phyloP scores from a whole-genome alignment of 2,329 filamentous ascomycete species.

The Xylariaceae sp. region DNA sequence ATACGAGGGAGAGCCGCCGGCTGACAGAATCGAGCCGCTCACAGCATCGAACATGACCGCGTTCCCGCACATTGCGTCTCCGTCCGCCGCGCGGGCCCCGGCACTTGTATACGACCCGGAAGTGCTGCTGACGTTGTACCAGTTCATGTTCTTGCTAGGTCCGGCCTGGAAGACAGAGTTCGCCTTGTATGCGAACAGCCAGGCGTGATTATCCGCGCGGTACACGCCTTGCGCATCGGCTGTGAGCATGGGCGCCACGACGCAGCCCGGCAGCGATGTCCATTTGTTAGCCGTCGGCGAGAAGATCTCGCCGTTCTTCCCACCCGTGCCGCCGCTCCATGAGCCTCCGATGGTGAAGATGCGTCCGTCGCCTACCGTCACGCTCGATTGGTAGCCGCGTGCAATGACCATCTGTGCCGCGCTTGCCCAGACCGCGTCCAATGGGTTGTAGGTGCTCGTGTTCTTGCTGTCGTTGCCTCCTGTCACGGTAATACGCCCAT shows the following conservation, averaged over 20 bases:
- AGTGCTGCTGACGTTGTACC: slow-evolving; percentile 53
- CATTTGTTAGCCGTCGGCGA: slow-evolving; percentile 53
- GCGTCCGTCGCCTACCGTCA: slow-evolving; percentile 57
- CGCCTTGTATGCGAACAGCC: slow-evolving; percentile 59
- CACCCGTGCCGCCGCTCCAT: slow-evolving; percentile 55
- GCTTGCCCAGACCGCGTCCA: slow-evolving; percentile 46
- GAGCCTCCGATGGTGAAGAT: slow-evolving; percentile 67
- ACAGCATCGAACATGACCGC: slow-evolving; percentile 60
- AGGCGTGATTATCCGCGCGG: slow-evolving; percentile 60
- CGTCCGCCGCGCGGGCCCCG: slow-evolving; percentile 50
- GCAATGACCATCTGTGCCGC: slow-evolving; percentile 52
- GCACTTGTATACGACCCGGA: slow-evolving; percentile 48
- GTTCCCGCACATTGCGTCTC: slow-evolving; percentile 58
- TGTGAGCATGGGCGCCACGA: slow-evolving; percentile 58
- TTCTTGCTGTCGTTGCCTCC: slow-evolving; percentile 58
- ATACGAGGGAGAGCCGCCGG: slow-evolving; percentile 55
- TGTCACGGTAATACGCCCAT: slow-evolving; percentile 58
- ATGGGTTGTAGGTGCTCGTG: slow-evolving; percentile 56
- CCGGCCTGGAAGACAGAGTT: slow-evolving; percentile 59
- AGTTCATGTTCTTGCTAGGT: slow-evolving; percentile 54
- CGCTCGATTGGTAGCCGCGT: slow-evolving; percentile 61
- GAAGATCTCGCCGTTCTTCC: slow-evolving; percentile 65
- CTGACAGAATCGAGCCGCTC: slow-evolving; percentile 56
- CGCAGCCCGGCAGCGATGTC: slow-evolving; percentile 51
- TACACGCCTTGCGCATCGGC: slow-evolving; percentile 51